Conservation (phyloP, 345 rosid genomes). For the Aegle marmelos region DNA sequence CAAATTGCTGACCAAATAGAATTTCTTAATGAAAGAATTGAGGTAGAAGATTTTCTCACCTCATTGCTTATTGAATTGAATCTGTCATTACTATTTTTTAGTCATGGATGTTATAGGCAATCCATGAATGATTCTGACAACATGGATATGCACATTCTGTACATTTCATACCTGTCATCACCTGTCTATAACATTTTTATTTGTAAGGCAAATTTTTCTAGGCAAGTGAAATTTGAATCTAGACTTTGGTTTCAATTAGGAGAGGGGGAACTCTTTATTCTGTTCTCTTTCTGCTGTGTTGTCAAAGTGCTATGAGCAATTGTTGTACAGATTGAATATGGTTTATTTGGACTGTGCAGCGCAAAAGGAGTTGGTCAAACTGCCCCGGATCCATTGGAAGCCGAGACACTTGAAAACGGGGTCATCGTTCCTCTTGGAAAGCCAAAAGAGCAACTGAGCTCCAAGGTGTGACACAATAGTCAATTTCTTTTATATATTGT, state of each 20-base stretch:
- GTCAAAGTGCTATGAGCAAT: not conserved
- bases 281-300: not conserved
- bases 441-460: slow-evolving; percentile 39
- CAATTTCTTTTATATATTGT: no score
- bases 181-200: not conserved
- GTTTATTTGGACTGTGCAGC: slow-evolving; percentile 37
- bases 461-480: slow-evolving; percentile 28
- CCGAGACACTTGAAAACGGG: slow-evolving; percentile 60
- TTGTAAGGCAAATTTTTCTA: not conserved
- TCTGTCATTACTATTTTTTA: not conserved
- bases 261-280: not conserved
- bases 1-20: not conserved
- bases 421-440: slow-evolving; percentile 74
- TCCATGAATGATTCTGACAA: not conserved
- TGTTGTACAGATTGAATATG: not conserved
- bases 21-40: not conserved
- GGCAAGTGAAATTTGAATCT: slow-evolving; percentile 6
- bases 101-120: not conserved
- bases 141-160: not conserved
- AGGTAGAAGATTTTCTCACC: not conserved
- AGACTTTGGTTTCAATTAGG: not conserved
- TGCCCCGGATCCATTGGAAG: slow-evolving; percentile 62
- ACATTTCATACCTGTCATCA: not conserved
- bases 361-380: slow-evolving; percentile 80
- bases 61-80: not conserved